Percentiles rank a stretch among this genome's conserved stretches.
Conservation (phyloP, 768 basidiomycete genomes). For the Tylopilus subfusipes region DNA sequence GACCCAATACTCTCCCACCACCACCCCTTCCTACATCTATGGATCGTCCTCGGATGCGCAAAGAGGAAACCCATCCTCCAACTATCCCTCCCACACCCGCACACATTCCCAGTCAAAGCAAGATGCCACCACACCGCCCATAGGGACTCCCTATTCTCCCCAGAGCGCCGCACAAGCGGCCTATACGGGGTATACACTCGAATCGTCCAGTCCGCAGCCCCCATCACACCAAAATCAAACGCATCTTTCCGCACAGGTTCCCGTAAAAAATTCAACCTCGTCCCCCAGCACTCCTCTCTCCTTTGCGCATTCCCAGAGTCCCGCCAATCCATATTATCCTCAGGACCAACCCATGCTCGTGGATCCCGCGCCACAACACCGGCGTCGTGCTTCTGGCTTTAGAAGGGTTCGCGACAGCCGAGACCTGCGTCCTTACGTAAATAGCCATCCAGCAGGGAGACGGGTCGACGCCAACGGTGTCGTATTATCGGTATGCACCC, state of each 20-base stretch:
- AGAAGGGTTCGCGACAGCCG: conserved; percentile 70
- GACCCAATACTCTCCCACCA: conserved; percentile 54
- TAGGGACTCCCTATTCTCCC: conserved; percentile 54
- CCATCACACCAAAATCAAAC: conserved; percentile 44
- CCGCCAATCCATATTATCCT: conserved; percentile 53
- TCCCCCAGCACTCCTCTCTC: conserved; percentile 73
- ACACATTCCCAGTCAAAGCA: conserved; percentile 54
- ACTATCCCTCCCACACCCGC: conserved; percentile 56
- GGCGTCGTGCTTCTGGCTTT: conserved; percentile 72
- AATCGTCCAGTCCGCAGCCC: conserved; percentile 62
- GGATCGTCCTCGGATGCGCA: conserved; percentile 35
- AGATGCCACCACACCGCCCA: conserved; percentile 47
- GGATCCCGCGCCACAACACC: conserved; percentile 53
- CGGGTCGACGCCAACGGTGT: conserved; percentile 72
- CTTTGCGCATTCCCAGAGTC: conserved; percentile 52
- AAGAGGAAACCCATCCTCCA: conserved; percentile 39
- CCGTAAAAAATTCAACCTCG: conserved; percentile 55
- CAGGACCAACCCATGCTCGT: conserved; percentile 71
- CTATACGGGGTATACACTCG: conserved; percentile 57
- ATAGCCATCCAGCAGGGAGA: conserved; percentile 58
- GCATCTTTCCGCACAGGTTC: conserved; percentile 48
- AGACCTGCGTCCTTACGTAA: conserved; percentile 76
- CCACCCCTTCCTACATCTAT: conserved; percentile 47
- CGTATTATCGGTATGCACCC: conserved; percentile 73
- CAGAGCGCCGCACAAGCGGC: conserved; percentile 42